Evolutionary conservation across 345 rosid species (phyloP).

Genomic region (Xanthoceras sorbifolium): DNA sequence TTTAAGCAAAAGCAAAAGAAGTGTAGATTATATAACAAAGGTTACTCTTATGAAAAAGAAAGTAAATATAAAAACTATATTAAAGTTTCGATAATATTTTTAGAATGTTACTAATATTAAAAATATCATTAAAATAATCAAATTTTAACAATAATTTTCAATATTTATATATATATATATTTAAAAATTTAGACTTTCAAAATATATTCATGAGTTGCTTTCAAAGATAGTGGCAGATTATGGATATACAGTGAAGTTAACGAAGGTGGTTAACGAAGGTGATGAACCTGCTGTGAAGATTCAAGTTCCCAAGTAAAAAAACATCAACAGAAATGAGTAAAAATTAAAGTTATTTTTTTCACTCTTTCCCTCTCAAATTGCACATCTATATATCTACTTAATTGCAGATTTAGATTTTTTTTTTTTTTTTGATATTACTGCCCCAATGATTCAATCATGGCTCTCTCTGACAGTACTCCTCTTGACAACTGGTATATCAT

Average conservation of each 20-base stretch:
- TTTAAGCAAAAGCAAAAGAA: neutral
- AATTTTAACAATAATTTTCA: too few species aligned
- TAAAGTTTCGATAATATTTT: too few species aligned
- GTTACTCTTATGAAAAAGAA: neutral
- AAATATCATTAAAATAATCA: too few species aligned
- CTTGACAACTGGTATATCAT: slow-evolving; percentile 27
- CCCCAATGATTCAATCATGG: slow-evolving; percentile 42
- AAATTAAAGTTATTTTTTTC: neutral
- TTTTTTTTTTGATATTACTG: slow-evolving; percentile 31
- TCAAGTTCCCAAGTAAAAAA: neutral
- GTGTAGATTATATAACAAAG: neutral
- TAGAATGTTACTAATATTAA: too few species aligned
- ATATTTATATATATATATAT: too few species aligned
- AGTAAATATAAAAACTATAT: too few species aligned
- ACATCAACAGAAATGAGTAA: neutral
- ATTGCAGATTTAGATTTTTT: neutral
- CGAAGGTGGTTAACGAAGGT: too few species aligned
- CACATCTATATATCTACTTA: neutral
- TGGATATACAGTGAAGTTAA: too few species aligned
- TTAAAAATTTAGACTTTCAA: too few species aligned
- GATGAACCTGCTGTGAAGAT: neutral
- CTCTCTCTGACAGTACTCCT: slow-evolving; percentile 27
- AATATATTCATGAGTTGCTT: too few species aligned
- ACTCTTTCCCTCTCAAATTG: neutral
- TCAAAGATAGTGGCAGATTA: too few species aligned